These are phyloP conservation scores for Cytospora schulzeri DNA, from an alignment of 2,329 filamentous ascomycete species.

Conservation along the genomic window DNA sequence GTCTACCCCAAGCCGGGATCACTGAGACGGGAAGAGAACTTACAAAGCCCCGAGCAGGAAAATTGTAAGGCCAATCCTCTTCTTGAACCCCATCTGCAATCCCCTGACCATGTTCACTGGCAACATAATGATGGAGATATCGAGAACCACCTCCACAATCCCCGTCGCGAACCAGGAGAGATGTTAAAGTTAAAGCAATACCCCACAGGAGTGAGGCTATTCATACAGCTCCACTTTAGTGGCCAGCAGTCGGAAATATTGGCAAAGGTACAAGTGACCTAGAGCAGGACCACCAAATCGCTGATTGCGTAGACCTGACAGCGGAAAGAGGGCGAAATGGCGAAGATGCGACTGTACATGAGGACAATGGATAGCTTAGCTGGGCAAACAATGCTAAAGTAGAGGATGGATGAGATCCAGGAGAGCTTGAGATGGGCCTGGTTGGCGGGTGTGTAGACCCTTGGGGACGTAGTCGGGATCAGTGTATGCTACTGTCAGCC, in stretches of 20 bases:
- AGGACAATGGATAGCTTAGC: conserved; percentile 38
- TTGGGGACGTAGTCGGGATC: conserved; percentile 18
- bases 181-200: conserved; percentile 35
- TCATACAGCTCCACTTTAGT: conserved; percentile 30
- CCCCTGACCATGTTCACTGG: conserved; percentile 11
- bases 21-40: background rate
- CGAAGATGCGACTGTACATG: conserved; percentile 39
- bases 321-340: conserved; percentile 31
- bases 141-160: conserved; percentile 12
- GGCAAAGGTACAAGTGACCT: conserved; percentile 31
- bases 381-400: conserved; percentile 35
- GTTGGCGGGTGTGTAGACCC: conserved; percentile 24
- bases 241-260: conserved; percentile 33
- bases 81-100: conserved; percentile 11
- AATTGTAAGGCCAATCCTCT: conserved; percentile 5
- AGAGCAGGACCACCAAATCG: conserved; percentile 30
- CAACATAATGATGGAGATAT: conserved; percentile 15
- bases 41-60: conserved; percentile 4
- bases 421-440: conserved; percentile 21
- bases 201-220: conserved; percentile 27
- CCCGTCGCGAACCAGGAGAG: conserved; percentile 30
- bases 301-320: conserved; percentile 29
- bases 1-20: no score
- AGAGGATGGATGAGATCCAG: conserved; percentile 35
- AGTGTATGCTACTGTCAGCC: conserved; percentile 16